A percentile compares a stretch with the other conserved stretches of the same genome.
phyloP scores from a whole-genome alignment of 257 asterid species.

The Anisodus acutangulus region DNA sequence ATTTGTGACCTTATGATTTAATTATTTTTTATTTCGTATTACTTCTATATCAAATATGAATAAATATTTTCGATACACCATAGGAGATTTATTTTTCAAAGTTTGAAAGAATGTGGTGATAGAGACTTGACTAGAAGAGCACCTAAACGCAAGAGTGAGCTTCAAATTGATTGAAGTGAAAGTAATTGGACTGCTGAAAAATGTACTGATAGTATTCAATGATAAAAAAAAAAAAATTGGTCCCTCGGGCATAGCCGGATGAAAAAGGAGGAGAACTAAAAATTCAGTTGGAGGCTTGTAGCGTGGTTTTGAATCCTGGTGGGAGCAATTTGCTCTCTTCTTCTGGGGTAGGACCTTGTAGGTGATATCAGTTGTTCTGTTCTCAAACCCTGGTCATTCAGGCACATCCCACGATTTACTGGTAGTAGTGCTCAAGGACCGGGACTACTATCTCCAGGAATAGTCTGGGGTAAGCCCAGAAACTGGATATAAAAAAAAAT shows the following conservation, averaged over 20 bases:
- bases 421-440: too few relatives aligned
- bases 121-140: slow-evolving; percentile 37
- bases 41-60: not conserved
- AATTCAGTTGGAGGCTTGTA: too few relatives aligned
- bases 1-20: not conserved
- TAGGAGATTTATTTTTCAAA: not conserved
- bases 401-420: too few relatives aligned
- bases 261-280: too few relatives aligned
- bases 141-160: not conserved
- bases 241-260: too few relatives aligned
- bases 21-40: not conserved
- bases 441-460: too few relatives aligned
- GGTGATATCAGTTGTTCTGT: too few relatives aligned
- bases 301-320: too few relatives aligned
- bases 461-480: too few relatives aligned
- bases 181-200: slow-evolving; percentile 13
- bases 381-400: too few relatives aligned
- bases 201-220: slow-evolving; percentile 32
- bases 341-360: too few relatives aligned
- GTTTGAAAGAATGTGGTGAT: not conserved
- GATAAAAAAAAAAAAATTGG: not conserved
- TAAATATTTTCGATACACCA: not conserved
- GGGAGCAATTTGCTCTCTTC: too few relatives aligned
- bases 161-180: not conserved
- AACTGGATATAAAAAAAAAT: not conserved